Base-by-base conservation (phyloP, 345 rosid genomes). In the Acer saccharum region DNA sequence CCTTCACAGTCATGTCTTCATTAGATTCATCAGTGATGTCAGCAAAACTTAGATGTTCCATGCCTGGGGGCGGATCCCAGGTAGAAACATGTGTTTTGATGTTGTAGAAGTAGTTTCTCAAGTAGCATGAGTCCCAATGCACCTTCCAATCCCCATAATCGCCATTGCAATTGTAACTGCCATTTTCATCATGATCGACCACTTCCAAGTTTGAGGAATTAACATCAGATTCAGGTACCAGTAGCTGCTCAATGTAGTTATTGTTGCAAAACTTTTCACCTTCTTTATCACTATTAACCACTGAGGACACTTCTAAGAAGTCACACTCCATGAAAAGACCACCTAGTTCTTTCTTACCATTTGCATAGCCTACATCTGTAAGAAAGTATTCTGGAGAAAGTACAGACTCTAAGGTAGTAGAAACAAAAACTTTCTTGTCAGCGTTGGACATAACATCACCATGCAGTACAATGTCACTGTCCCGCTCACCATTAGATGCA, bases 61-160 rank as follows among this genome's bases (percentile, higher is more conserved):
- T 84, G 67, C 92, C 90, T 48, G 83, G 84, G 35, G 99, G 99
- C 10, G 93, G 85, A 46, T 82, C 75, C 98, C 98, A 94, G 39
- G 90, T 90, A 18, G 97, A 89, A 78, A 71, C 84, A 80, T 86
- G 84, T 41, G 97, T 89, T 78, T 75, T 86, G n/a, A 76, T 39
- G 72, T 92, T 94, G 82, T 88, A 87, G 58, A 87, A 96, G 84
- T 88, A 94, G 75, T 86, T 89, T 77, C 88, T 83, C 82, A 78
- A 76, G 84, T 96, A 90, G 81, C 81, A 89, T 48, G 93, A 69
- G 81, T 96, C 99, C 98, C 94, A 89, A 65, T 75, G 90, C 52
- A 85, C 91, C 74, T 66, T 82, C 99, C 99, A 96, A 76, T 90
- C 93, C 80, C 79, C 82, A 75, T 75, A 80, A 74, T 77, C 86